Evolutionary conservation across 768 basidiomycete genomes (phyloP), one percentile per base, ranked within the genome.

Genomic region (Kwoniella dendrophila): DNA sequence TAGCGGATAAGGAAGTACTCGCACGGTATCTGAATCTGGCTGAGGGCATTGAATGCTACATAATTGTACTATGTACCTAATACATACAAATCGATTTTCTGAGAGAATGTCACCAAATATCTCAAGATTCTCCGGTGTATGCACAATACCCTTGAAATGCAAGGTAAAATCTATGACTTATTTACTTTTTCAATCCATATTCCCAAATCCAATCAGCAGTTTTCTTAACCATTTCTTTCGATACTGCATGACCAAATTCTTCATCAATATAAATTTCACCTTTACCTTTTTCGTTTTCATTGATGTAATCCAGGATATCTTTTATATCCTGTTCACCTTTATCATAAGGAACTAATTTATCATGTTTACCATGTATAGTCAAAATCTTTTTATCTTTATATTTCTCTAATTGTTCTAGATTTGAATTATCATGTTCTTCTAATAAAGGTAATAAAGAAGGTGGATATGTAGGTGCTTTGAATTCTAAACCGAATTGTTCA

Each of bases 361-460:
- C 90, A 22, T 79, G 81, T 57, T 68, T 83, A 0, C 90, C 90
- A 0, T 86, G 86, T 3, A 93, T 76, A 2, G 88, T 86, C 4
- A 93, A 82, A 14, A 93, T 82, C 70, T 85, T 85, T 81, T 90
- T 91, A 0, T 85, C 87, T 3, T 82, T 60, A 75, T 89, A 91
- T 1, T 87, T 85, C 10, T 66, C n/a, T n/a, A n/a, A 61, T 2
- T 44, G 47, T 4, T 59, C 63, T 20, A 81, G n/a, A n/a, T n/a
- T n/a, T n/a, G n/a, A n/a, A n/a, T n/a, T n/a, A n/a, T n/a, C 76
- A 12, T 78, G 69, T 64, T 82, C 85, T 4, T 84, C 78, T n/a
- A 90, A 81, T 43, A 85, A 48, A 2, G 62, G 36, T 16, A 32
- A 34, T 14, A 80, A 64, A 14, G 83, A 82, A 12, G 79, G 76